Conservation (phyloP, 2,329 filamentous ascomycete species). For the Exophiala dermatitidis region DNA sequence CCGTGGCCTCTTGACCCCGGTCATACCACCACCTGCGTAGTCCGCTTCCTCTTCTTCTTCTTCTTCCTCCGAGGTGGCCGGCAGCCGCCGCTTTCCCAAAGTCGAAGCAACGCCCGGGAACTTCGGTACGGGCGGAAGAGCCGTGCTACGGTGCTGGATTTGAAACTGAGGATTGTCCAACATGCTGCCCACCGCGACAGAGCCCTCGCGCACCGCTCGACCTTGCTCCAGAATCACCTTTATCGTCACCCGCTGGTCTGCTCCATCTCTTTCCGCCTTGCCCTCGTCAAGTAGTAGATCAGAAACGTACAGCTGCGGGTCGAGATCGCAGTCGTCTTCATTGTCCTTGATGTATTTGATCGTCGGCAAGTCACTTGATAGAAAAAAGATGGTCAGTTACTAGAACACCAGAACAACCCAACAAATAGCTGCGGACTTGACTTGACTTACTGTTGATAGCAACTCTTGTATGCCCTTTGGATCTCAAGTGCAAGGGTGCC, state of each 20-base stretch:
- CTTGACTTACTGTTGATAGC: constrained; percentile 23
- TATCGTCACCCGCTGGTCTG: constrained; percentile 24
- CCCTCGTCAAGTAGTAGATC: constrained; percentile 27
- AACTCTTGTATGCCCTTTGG: constrained; percentile 21
- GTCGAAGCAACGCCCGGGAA: constrained; percentile 16
- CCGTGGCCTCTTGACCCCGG: constrained; percentile 16
- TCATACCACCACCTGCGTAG: background rate
- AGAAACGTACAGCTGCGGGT: constrained; percentile 23
- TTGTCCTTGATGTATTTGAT: constrained; percentile 28
- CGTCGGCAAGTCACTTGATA: constrained; percentile 19
- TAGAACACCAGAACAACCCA: no score
- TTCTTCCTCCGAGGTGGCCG: background rate
- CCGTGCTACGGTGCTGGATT: constrained; percentile 14
- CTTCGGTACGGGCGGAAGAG: constrained; percentile 22
- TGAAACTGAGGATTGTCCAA: constrained; percentile 20
- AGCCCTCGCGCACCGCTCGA: constrained; percentile 21
- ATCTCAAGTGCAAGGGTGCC: constrained; percentile 24
- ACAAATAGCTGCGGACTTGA: no score
- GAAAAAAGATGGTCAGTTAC: background rate
- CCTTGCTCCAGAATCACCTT: constrained; percentile 27
- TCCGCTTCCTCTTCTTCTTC: no score
- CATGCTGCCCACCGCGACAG: constrained; percentile 22
- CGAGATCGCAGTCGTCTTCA: constrained; percentile 26
- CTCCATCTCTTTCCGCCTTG: constrained; percentile 23
- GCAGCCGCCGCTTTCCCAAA: constrained; percentile 16